Percentiles rank a stretch among this genome's conserved stretches.
These are phyloP conservation scores for Coemansia sp. DNA, from an alignment of 192 early-diverging fungal genomes.

Conservation along the genomic window DNA sequence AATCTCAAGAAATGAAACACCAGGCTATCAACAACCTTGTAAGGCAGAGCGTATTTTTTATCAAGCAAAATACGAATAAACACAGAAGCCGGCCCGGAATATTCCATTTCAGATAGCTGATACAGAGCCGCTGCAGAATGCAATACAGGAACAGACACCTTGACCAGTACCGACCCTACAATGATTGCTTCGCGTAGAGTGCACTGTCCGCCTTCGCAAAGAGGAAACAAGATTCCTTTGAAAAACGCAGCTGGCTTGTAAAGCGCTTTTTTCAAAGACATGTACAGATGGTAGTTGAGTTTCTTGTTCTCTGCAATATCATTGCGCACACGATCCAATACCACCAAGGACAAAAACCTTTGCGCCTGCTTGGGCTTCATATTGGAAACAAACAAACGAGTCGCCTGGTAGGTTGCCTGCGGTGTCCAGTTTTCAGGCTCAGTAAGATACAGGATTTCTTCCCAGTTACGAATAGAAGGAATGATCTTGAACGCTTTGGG, in stretches of 20 bases:
- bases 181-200: conserved; percentile 96
- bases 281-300: conserved; percentile 95
- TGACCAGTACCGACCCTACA: conserved; percentile 84
- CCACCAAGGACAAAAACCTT: conserved; percentile 82
- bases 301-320: conserved; percentile 98
- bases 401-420: conserved; percentile 95
- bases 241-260: conserved; percentile 98
- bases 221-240: conserved; percentile 93
- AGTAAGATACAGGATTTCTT: conserved; percentile 92
- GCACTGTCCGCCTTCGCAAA: conserved; percentile 89
- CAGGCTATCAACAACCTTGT: conserved; percentile 91
- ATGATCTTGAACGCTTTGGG: conserved; percentile 99
- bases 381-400: conserved; percentile 95
- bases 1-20: conserved; percentile 96
- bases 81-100: conserved; percentile 88
- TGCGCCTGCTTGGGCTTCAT: conserved; percentile 90
- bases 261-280: conserved; percentile 92
- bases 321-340: conserved; percentile 88
- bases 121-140: conserved; percentile 93
- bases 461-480: conserved; percentile 93
- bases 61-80: conserved; percentile 96
- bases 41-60: conserved; percentile 97
- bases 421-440: conserved; percentile 91
- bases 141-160: conserved; percentile 91
- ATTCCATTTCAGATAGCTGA: conserved; percentile 96